A percentile compares a stretch with the other conserved stretches of the same genome.
These are phyloP conservation scores for Scheffersomyces lignosus DNA, from an alignment of 805 yeast genomes.

Conservation along the genomic window DNA sequence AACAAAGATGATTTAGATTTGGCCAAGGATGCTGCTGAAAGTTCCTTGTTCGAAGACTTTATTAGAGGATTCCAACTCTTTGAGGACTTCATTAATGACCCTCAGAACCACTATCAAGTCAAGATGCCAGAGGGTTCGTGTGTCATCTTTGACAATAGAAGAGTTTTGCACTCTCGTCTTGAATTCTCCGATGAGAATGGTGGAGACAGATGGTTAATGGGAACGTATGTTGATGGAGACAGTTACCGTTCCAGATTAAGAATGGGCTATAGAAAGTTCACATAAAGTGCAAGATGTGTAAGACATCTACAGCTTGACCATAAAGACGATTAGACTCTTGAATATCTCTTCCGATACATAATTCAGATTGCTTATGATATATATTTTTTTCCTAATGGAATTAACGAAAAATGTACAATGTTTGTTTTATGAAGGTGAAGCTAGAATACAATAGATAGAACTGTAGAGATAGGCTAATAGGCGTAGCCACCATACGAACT, in stretches of 20 bases:
- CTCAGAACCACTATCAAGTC: slow-evolving; percentile 53
- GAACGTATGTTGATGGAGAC: slow-evolving; percentile 73
- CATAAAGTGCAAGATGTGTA: too few species aligned
- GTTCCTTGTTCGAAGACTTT: slow-evolving; percentile 51
- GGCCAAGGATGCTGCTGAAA: slow-evolving; percentile 39
- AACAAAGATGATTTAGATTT: slow-evolving; percentile 5
- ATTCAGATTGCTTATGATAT: too few species aligned
- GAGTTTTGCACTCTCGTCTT: slow-evolving; percentile 65
- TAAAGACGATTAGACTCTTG: too few species aligned
- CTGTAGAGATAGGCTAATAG: slow-evolving; percentile 10
- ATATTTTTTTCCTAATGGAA: too few species aligned
- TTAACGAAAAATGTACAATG: too few species aligned
- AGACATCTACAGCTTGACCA: too few species aligned
- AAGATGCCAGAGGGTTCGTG: slow-evolving; percentile 60
- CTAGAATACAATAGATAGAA: background rate
- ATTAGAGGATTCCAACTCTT: slow-evolving; percentile 58
- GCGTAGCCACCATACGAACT: slow-evolving; percentile 24
- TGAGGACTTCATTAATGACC: slow-evolving; percentile 55
- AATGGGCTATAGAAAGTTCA: slow-evolving; percentile 5
- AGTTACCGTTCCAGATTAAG: slow-evolving; percentile 63
- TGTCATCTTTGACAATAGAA: slow-evolving; percentile 68
- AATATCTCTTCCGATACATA: too few species aligned
- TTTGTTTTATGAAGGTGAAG: too few species aligned
- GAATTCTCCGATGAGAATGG: slow-evolving; percentile 43
- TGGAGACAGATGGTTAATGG: slow-evolving; percentile 69